Evolutionary conservation across 768 basidiomycete species (phyloP).

Genomic region (Rhizopogon sp.): DNA sequence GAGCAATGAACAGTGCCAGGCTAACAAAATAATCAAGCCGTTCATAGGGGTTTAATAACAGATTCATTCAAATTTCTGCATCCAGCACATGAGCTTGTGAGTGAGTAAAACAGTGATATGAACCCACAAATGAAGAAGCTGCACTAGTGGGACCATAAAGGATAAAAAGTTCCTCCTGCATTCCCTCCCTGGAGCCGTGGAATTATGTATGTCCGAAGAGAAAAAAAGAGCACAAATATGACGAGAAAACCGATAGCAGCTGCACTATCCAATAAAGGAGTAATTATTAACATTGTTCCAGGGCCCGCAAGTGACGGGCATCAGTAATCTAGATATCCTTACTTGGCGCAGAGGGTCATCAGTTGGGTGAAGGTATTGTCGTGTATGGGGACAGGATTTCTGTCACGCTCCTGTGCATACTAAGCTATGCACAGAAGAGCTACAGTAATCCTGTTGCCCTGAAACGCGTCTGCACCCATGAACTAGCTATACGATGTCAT

Average conservation of each 20-base stretch:
- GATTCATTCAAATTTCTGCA: conserved; percentile 36
- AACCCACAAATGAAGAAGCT: conserved; percentile 76
- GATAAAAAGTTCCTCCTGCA: conserved; percentile 68
- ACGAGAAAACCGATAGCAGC: conserved; percentile 91
- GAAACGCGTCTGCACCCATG: conserved; percentile 84
- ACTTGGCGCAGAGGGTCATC: conserved; percentile 74
- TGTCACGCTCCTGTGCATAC: too few relatives aligned
- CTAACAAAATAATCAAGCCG: too few relatives aligned
- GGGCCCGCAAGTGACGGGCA: conserved; percentile 79
- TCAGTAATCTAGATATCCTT: conserved; percentile 62
- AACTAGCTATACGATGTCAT: conserved; percentile 56
- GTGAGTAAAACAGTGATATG: background rate
- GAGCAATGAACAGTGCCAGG: too few relatives aligned
- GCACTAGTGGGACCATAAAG: conserved; percentile 73
- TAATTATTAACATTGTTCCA: conserved; percentile 84
- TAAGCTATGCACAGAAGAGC: conserved; percentile 55
- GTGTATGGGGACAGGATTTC: conserved; percentile 43
- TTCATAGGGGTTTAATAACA: conserved; percentile 28
- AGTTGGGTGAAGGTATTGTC: conserved; percentile 58
- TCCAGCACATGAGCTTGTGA: background rate
- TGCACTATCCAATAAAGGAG: conserved; percentile 35
- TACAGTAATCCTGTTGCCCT: conserved; percentile 75
- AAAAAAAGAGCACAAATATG: conserved; percentile 80
- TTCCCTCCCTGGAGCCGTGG: conserved; percentile 42
- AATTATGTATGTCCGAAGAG: conserved; percentile 65